These are phyloP conservation scores for Daedalea quercina DNA, from an alignment of 768 basidiomycete species.

Conservation along the genomic window DNA sequence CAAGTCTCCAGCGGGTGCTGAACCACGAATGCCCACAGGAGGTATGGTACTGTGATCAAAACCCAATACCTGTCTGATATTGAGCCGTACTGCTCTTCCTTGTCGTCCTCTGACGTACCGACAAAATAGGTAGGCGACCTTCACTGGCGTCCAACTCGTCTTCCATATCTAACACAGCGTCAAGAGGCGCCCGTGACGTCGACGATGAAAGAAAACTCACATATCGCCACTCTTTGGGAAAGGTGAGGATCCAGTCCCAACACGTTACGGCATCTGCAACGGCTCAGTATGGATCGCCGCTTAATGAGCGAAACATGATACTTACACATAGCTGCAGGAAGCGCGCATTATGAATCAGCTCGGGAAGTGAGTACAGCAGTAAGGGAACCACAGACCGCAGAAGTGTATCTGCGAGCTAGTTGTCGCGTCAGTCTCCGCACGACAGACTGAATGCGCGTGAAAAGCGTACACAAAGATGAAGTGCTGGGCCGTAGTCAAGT, in stretches of 20 bases:
- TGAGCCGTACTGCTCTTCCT: neutral
- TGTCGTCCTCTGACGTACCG: slow-evolving; percentile 40
- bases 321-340: slow-evolving; percentile 37
- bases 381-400: slow-evolving; percentile 57
- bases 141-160: slow-evolving; percentile 80
- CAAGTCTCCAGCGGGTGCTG: slow-evolving; percentile 62
- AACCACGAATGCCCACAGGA: slow-evolving; percentile 69
- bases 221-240: slow-evolving; percentile 73
- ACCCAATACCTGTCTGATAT: slow-evolving; percentile 64
- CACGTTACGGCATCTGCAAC: slow-evolving; percentile 65
- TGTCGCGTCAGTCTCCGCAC: neutral
- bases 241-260: slow-evolving; percentile 81
- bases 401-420: slow-evolving; percentile 67
- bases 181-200: slow-evolving; percentile 5
- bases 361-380: slow-evolving; percentile 7
- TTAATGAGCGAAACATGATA: neutral
- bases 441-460: neutral
- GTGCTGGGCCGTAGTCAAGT: slow-evolving; percentile 45
- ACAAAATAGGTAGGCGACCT: slow-evolving; percentile 78
- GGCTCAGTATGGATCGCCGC: neutral
- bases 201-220: slow-evolving; percentile 32
- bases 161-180: slow-evolving; percentile 60
- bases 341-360: slow-evolving; percentile 24
- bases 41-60: slow-evolving; percentile 69
- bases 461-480: slow-evolving; percentile 64